phyloP scores from a whole-genome alignment of 1,139 yeast genomes.

The Taphrina betulina region DNA sequence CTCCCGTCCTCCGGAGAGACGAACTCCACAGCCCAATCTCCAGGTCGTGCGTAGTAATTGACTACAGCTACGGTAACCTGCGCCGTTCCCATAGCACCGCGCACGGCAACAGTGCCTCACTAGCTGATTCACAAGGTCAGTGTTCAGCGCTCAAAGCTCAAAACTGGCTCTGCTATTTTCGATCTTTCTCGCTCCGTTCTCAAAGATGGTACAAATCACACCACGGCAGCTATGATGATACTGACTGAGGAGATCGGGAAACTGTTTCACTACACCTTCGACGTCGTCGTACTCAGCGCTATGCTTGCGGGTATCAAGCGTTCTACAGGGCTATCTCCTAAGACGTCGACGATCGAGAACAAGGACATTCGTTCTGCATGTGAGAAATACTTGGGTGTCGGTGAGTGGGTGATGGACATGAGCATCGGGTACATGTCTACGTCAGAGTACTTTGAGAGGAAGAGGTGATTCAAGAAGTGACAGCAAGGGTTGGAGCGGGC shows the following conservation, averaged over 20 bases:
- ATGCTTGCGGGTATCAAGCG: constrained; percentile 87
- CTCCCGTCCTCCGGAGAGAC: no score
- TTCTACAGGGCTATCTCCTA: constrained; percentile 71
- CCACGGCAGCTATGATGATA: background rate
- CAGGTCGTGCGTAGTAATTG: no score
- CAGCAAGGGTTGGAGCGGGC: no score
- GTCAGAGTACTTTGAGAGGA: constrained; percentile 71
- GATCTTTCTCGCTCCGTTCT: background rate
- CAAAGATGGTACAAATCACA: constrained; percentile 24
- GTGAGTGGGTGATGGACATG: constrained; percentile 80
- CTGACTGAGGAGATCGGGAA: constrained; percentile 38
- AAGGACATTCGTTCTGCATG: constrained; percentile 60
- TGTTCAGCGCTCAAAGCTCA: no score
- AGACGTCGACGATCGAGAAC: constrained; percentile 46
- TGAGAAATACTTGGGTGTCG: constrained; percentile 69
- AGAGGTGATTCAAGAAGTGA: no score
- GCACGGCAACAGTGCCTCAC: no score
- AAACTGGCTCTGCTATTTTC: constrained; percentile 8
- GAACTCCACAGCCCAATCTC: no score
- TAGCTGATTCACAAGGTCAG: no score
- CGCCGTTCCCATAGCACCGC: no score
- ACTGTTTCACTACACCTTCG: constrained; percentile 64
- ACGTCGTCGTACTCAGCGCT: constrained; percentile 74
- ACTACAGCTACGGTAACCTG: no score
- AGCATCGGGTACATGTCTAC: constrained; percentile 69